Conservation (phyloP, 1,139 yeast species). For the Saccharomyces hybrid region DNA sequence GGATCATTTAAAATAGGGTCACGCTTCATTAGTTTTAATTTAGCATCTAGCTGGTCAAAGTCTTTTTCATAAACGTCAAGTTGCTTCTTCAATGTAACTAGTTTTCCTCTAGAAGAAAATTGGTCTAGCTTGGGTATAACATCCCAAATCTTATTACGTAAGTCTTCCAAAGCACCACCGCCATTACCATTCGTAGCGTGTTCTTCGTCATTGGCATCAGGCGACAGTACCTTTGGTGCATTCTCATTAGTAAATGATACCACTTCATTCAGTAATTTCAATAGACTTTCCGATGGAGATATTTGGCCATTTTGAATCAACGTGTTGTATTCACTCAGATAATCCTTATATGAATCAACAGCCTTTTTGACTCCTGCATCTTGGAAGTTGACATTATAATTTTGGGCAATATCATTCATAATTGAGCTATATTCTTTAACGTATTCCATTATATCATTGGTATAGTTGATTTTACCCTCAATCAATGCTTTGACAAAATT, state of each 20-base stretch:
- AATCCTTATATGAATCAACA: conserved; percentile 53
- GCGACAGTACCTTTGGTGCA: conserved; percentile 6
- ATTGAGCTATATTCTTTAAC: conserved; percentile 15
- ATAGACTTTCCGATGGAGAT: conserved; percentile 15
- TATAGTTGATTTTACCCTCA: conserved; percentile 18
- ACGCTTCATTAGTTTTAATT: not conserved
- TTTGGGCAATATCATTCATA: conserved; percentile 32
- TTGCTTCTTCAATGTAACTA: not conserved
- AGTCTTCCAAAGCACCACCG: not conserved
- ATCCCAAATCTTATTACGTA: conserved; percentile 6
- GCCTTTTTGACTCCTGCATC: conserved; percentile 81
- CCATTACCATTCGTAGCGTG: not conserved
- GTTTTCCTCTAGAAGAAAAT: not conserved
- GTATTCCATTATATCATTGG: conserved; percentile 12
- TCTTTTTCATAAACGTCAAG: no score
- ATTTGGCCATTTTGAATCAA: conserved; percentile 4
- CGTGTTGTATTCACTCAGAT: conserved; percentile 22
- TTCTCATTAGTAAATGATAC: conserved; percentile 13
- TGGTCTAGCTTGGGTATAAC: conserved; percentile 4
- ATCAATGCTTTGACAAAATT: conserved; percentile 23
- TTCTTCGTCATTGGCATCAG: not conserved
- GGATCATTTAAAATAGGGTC: no score
- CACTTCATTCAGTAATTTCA: conserved; percentile 12
- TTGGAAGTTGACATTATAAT: conserved; percentile 84
- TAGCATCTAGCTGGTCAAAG: no score